Evolutionary conservation across 148 eudicot species (phyloP).

Genomic region (Chenopodium suecicum): DNA sequence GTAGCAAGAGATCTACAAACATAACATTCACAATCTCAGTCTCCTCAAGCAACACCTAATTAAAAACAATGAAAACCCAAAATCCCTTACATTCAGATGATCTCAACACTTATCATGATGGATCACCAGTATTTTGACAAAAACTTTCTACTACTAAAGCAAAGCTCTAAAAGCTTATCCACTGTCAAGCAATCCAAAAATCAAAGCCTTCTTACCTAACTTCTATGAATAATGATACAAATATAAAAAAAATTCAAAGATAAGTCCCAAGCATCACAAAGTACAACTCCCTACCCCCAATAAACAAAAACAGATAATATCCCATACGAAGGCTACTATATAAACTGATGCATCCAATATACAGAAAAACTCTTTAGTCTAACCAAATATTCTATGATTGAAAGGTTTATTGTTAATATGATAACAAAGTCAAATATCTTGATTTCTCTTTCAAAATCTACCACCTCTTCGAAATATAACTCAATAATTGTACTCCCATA

Average conservation of each 20-base stretch:
- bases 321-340: not conserved
- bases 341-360: not conserved
- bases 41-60: not conserved
- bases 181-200: not conserved
- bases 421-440: not conserved
- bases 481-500: too few relatives aligned
- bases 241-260: too few relatives aligned
- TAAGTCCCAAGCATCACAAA: not conserved
- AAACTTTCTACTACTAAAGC: too few relatives aligned
- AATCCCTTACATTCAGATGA: not conserved
- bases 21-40: not conserved
- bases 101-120: too few relatives aligned
- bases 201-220: not conserved
- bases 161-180: not conserved
- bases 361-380: too few relatives aligned
- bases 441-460: not conserved
- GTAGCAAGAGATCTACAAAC: not conserved
- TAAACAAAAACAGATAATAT: too few relatives aligned
- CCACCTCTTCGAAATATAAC: not conserved
- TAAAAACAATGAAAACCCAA: not conserved
- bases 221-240: too few relatives aligned
- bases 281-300: not conserved
- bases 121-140: too few relatives aligned
- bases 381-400: too few relatives aligned
- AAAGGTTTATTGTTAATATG: too few relatives aligned